Percentiles rank a stretch among this genome's conserved stretches.
Conservation (phyloP, 2,329 filamentous ascomycete genomes). For the Colletotrichum neosansevieriae region DNA sequence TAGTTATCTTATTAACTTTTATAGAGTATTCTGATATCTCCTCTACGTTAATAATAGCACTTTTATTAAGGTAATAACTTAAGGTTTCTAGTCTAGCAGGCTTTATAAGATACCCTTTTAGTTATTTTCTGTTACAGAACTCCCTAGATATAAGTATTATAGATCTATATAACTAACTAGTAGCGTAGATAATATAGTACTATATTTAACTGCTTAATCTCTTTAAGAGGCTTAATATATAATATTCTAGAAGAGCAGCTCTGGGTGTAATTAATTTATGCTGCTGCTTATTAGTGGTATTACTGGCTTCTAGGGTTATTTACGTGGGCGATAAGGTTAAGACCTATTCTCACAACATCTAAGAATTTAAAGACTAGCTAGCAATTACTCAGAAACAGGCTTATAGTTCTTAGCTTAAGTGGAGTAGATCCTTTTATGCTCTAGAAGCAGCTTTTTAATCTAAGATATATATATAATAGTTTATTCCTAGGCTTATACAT, state of each 20-base stretch:
- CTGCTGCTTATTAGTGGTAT: background rate
- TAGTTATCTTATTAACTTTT: too few species aligned
- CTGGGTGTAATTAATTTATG: background rate
- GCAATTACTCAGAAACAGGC: background rate
- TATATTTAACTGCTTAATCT: background rate
- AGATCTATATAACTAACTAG: background rate
- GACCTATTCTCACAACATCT: conserved; percentile 2
- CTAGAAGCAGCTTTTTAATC: conserved; percentile 2
- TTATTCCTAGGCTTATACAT: background rate
- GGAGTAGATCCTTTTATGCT: background rate
- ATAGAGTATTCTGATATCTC: background rate
- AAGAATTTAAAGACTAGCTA: background rate
- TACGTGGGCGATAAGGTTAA: background rate
- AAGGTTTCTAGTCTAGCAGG: background rate
- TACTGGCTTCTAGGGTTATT: background rate
- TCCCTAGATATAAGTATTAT: background rate
- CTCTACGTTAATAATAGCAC: too few species aligned
- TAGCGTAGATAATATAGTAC: background rate
- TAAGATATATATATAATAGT: background rate
- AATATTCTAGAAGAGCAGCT: background rate
- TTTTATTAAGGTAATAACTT: background rate
- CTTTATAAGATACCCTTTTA: background rate
- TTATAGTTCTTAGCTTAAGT: background rate
- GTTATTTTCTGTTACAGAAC: background rate
- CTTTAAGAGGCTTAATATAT: background rate